Evolutionary conservation across 2,329 filamentous ascomycete genomes (phyloP), one percentile per base, ranked within the genome.

Genomic region (Fusarium longipes): DNA sequence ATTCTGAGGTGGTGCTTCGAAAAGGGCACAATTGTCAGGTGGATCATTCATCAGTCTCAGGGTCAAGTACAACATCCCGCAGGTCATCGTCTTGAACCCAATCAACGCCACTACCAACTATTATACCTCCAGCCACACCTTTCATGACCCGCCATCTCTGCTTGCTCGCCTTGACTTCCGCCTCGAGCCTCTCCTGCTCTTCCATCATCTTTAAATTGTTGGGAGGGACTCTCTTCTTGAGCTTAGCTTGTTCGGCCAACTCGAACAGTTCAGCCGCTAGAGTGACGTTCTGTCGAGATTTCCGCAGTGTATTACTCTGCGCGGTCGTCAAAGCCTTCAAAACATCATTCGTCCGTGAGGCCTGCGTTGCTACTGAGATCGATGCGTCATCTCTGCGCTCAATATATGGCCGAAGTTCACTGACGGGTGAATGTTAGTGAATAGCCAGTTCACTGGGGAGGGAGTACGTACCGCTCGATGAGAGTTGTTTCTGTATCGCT

Each of bases 81-180:
- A 97, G 80, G 60, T 82, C 83, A 50, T 88, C 84, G 77, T 96
- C 89, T 38, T 85, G 82, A 14, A 87, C 88, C 93, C 93, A 97
- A 74, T 96, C 89, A 53, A 96, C 83, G 44, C 93, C 93, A 76
- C 93, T 96, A 5, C 91, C 92, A 7, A 88, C 91, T 44, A 97
- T 86, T 55, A 93, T 85, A 18, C 91, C 92, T 73, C 91, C 91
- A n/a, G 91, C 85, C 39, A 93, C 87, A 24, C 87, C 91, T 79
- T 95, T 96, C 77, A 95, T 86, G 20, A 90, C 88, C 72, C 88
- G 87, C 89, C 89, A 93, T 73, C 86, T 85, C 68, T 88, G 87
- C 63, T 86, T 86, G 75, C 88, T 90, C 22, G 81, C 81, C 71
- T 85, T 88, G 60, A 91, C 79, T 38, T 89, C 84, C 8, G 76